A percentile compares a stretch with the other conserved stretches of the same genome.
Conservation (phyloP, 768 basidiomycete species). For the Coprinopsis sp. region DNA sequence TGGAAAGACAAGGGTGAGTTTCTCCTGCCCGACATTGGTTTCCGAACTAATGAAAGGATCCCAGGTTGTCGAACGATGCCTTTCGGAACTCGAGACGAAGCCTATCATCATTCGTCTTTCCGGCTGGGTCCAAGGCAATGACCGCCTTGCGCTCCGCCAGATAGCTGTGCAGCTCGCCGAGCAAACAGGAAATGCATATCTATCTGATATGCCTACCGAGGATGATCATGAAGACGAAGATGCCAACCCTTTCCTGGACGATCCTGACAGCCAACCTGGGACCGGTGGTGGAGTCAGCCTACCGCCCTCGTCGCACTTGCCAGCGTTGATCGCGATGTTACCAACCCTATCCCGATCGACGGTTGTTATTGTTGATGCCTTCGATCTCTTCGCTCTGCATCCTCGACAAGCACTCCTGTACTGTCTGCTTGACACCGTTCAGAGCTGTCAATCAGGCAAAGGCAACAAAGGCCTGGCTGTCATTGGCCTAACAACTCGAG, state of each 20-base stretch:
- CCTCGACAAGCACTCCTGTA: constrained; percentile 91
- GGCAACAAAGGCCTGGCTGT: constrained; percentile 72
- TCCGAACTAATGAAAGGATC: constrained; percentile 6
- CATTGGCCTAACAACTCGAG: constrained; percentile 79
- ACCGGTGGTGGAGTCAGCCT: constrained; percentile 30
- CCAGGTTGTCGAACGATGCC: constrained; percentile 58
- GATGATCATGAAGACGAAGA: constrained; percentile 31
- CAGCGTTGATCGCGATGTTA: constrained; percentile 68
- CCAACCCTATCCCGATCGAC: constrained; percentile 78
- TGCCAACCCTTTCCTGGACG: constrained; percentile 48
- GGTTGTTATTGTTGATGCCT: constrained; percentile 82
- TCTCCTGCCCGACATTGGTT: not conserved
- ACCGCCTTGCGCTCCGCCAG: constrained; percentile 87
- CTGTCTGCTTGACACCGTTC: constrained; percentile 91
- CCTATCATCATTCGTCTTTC: constrained; percentile 80
- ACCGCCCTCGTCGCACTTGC: constrained; percentile 66
- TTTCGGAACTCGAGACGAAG: constrained; percentile 33
- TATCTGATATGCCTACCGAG: constrained; percentile 31
- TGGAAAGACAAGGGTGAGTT: constrained; percentile 75
- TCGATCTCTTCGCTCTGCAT: constrained; percentile 91
- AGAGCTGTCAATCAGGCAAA: constrained; percentile 65
- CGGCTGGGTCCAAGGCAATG: constrained; percentile 81
- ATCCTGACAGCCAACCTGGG: constrained; percentile 10
- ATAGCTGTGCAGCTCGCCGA: constrained; percentile 79
- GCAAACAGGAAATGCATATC: constrained; percentile 64